Base-by-base conservation (phyloP, 2,329 filamentous ascomycete genomes). In the Mycosphaerella arachidis region DNA sequence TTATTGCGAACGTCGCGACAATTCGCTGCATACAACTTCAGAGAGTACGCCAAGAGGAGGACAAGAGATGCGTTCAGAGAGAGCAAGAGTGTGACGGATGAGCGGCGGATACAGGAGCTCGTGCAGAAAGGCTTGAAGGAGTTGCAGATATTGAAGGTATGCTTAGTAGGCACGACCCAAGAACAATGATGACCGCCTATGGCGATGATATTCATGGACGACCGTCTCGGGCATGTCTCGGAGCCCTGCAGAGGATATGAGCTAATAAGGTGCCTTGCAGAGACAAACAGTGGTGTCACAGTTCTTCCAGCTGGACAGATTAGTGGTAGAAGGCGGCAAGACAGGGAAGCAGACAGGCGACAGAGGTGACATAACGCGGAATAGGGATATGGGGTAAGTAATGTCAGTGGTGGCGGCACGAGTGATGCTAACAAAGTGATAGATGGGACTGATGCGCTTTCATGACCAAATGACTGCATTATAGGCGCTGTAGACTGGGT, bases 1-100 rank as follows among this genome's bases (percentile, higher is more conserved):
- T 81, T 99, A 70, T 82, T 97, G 71, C 89, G 92, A 69, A 89
- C 94, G 75, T 87, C 91, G 63, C 82, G 84, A 63, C 90, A 96
- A 72, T 97, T 99, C 76, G 85, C 91, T 63, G 86, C 89, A 68
- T 99, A 97, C 82, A 99, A 97, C 79, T 99, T 97, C 83, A 86
- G 94, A 78, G 93, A 97, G 76, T 99, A 99, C 77, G 92, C 94
- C 56, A 89, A 87, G 77, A 88, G 94, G 73, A 86, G 93, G 76
- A 96, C 94, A 74, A 85, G 84, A 74, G 94, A 97, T 80, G 88
- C 91, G 4, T 99, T 97, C 77, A 85, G 89, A 70, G 91, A 96
- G 75, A 84, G 95, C 76, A 83, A 85, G 75, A 74, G 77, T 58
- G 88, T 91, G 70, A 79, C 84, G 50, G 94, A 97, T 72, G 82